Conservation (phyloP, 306 rosid species). For the Vachellia pachyceras region DNA sequence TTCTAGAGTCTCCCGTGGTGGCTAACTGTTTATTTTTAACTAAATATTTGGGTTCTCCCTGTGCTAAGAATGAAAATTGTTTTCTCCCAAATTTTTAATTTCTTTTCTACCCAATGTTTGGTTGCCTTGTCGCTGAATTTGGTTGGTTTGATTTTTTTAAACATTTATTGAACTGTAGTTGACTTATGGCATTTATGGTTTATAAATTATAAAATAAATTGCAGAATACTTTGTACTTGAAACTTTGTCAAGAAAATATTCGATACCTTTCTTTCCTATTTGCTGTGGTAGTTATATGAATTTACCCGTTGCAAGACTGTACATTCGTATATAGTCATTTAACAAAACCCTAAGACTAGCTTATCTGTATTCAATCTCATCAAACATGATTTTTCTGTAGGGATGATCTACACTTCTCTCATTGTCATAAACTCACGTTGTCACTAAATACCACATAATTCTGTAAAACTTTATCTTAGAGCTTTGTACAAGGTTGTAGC, state of each 20-base stretch:
- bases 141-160: background rate
- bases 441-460: background rate
- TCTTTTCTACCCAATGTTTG: constrained; percentile 26
- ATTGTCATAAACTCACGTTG: background rate
- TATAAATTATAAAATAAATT: constrained; percentile 19
- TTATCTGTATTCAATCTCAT: background rate
- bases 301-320: background rate
- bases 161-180: constrained; percentile 24
- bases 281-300: background rate
- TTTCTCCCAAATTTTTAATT: background rate
- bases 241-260: background rate
- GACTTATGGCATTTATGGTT: background rate
- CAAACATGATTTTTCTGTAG: background rate
- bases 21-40: constrained; percentile 18
- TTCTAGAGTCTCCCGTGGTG: background rate
- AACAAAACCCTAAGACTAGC: background rate
- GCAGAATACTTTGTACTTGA: constrained; percentile 17
- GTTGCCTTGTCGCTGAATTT: constrained; percentile 13
- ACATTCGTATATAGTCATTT: background rate
- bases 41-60: background rate
- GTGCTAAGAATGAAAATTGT: background rate
- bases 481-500: background rate
- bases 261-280: background rate
- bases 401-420: background rate
- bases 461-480: background rate